Conservation (phyloP, 805 yeast species). For the Teunomyces barrocoloradensis region DNA sequence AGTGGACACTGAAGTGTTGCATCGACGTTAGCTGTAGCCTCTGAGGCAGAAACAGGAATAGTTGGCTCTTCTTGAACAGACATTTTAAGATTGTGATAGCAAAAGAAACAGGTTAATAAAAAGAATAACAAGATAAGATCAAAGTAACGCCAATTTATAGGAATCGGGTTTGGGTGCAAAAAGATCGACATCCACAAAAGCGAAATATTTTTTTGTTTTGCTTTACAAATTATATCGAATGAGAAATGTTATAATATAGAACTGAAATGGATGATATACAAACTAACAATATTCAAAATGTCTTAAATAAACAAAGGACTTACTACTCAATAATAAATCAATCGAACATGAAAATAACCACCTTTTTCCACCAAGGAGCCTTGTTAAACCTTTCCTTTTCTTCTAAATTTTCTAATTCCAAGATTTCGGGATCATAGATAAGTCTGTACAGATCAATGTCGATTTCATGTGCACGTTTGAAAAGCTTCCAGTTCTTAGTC, state of each 20-base stretch:
- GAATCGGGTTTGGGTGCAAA: background rate
- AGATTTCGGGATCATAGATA: slow-evolving; percentile 21
- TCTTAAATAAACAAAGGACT: background rate
- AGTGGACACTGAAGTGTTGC: background rate
- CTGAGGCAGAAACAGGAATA: background rate
- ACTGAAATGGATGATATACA: background rate
- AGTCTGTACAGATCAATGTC: slow-evolving; percentile 20
- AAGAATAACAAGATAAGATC: background rate
- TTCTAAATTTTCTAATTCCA: slow-evolving; percentile 24
- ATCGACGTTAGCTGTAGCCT: background rate
- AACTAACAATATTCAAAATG: background rate
- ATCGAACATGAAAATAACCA: slow-evolving; percentile 10
- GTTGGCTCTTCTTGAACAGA: background rate
- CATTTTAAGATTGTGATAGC: background rate
- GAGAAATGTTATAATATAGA: background rate
- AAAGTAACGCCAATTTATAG: background rate
- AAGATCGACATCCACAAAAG: background rate
- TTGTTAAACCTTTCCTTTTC: slow-evolving; percentile 11
- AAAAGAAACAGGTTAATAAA: background rate
- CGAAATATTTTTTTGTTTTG: background rate
- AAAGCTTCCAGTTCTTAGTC: slow-evolving; percentile 21
- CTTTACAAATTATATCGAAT: background rate
- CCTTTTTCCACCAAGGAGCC: slow-evolving; percentile 13
- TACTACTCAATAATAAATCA: slow-evolving; percentile 3
- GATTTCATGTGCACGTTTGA: slow-evolving; percentile 18